A percentile compares a stretch with the other conserved stretches of the same genome.
Conservation (phyloP, 352 stramenopile species). For the Phytophthora citricola region DNA sequence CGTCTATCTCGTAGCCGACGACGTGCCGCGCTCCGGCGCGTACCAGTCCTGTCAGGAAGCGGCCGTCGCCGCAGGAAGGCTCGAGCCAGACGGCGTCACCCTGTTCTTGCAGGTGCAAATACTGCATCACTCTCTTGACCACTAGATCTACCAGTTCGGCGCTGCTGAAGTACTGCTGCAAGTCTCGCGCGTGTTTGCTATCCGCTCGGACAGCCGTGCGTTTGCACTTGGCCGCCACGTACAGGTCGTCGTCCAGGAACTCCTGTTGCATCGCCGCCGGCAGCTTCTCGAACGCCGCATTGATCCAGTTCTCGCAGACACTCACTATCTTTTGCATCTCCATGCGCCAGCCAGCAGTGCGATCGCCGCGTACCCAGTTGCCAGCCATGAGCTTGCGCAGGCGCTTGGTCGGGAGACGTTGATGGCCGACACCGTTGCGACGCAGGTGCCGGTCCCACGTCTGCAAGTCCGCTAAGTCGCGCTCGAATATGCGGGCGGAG, state of each 20-base stretch:
- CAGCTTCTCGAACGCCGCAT: slow-evolving; percentile 42
- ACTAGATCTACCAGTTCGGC: slow-evolving; percentile 49
- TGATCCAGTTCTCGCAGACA: slow-evolving; percentile 65
- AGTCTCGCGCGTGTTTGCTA: slow-evolving; percentile 50
- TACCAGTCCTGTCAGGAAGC: slow-evolving; percentile 56
- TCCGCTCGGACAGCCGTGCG: slow-evolving; percentile 26
- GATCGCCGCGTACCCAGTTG: slow-evolving; percentile 59
- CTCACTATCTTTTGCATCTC: slow-evolving; percentile 73
- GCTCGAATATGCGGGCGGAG: slow-evolving; percentile 24
- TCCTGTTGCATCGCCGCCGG: slow-evolving; percentile 25
- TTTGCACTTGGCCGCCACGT: slow-evolving; percentile 41
- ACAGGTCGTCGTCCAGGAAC: slow-evolving; percentile 66
- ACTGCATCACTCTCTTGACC: slow-evolving; percentile 32
- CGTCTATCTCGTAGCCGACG: slow-evolving; percentile 71
- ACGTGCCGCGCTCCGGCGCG: slow-evolving; percentile 47
- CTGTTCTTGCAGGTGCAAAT: slow-evolving; percentile 16
- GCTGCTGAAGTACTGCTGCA: slow-evolving; percentile 83
- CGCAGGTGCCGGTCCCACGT: slow-evolving; percentile 49
- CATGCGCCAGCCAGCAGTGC: slow-evolving; percentile 49
- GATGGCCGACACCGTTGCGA: slow-evolving; percentile 6
- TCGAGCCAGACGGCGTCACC: slow-evolving; percentile 62
- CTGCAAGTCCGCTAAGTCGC: slow-evolving; percentile 53
- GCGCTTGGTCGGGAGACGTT: slow-evolving; percentile 61
- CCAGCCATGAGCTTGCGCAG: slow-evolving; percentile 60
- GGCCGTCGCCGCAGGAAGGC: slow-evolving; percentile 75